Percentiles rank a stretch among this genome's conserved stretches.
Evolutionary conservation across 192 early-diverging fungal species (phyloP).

Genomic region (Linnemannia exigua): DNA sequence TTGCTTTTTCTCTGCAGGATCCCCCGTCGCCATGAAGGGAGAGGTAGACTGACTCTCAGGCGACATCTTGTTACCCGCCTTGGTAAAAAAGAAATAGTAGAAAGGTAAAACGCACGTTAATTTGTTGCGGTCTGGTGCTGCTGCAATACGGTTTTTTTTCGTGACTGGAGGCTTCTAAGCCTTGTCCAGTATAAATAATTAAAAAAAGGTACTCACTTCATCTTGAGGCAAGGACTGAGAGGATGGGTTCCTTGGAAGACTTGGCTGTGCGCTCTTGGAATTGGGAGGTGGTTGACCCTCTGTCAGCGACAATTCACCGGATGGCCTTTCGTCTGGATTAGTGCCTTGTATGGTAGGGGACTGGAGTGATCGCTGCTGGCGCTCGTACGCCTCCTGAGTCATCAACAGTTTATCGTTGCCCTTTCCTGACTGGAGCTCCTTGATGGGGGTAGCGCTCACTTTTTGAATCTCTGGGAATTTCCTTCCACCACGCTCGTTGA

Average conservation of each 20-base stretch:
- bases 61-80: constrained; percentile 2
- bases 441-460: constrained; percentile 47
- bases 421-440: constrained; percentile 44
- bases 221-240: constrained; percentile 43
- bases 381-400: constrained; percentile 44
- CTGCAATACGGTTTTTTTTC: no score
- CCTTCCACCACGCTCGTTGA: constrained; percentile 24
- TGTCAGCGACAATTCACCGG: constrained; percentile 15
- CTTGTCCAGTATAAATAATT: no score
- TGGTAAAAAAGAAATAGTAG: not conserved
- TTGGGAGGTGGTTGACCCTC: constrained; percentile 13
- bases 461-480: constrained; percentile 45
- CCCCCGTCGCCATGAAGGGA: constrained; percentile 14
- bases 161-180: no score
- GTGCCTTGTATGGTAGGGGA: constrained; percentile 27
- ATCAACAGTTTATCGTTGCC: constrained; percentile 42
- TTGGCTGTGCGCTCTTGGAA: constrained; percentile 6
- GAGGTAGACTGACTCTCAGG: constrained; percentile 18
- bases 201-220: constrained; percentile 19
- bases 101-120: not conserved
- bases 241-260: constrained; percentile 30
- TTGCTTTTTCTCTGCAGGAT: constrained; percentile 46
- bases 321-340: constrained; percentile 27
- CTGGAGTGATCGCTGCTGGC: constrained; percentile 42
- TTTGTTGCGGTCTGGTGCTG: no score